phyloP scores from a whole-genome alignment of 2,329 filamentous ascomycete genomes.

The Fusarium proliferatum region DNA sequence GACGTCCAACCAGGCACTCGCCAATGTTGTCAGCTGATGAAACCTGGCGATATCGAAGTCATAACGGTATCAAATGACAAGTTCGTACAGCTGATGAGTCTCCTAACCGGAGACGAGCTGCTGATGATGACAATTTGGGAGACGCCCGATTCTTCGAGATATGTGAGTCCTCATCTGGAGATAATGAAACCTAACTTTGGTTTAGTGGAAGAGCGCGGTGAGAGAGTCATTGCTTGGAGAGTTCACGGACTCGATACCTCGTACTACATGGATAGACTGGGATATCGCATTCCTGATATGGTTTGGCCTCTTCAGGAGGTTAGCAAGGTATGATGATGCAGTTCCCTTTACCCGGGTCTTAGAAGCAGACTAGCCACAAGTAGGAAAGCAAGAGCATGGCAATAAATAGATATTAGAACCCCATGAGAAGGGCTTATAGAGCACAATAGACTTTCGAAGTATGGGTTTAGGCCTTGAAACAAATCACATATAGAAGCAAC shows the following conservation, averaged over 20 bases:
- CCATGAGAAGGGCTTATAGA: background rate
- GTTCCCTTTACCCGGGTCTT: background rate
- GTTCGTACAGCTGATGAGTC: background rate
- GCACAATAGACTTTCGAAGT: accelerated
- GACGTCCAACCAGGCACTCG: background rate
- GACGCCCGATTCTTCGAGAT: background rate
- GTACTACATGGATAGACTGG: background rate
- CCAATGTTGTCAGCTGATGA: background rate
- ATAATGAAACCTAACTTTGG: background rate
- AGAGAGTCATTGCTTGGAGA: background rate
- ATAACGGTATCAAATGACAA: background rate
- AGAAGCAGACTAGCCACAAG: too few relatives aligned
- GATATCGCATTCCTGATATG: background rate
- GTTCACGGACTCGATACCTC: background rate
- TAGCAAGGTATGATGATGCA: too few relatives aligned
- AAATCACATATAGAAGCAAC: background rate
- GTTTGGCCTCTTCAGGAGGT: background rate
- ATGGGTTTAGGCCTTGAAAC: too few relatives aligned
- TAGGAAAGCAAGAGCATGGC: accelerated
- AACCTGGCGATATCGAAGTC: background rate
- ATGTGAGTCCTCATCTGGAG: background rate
- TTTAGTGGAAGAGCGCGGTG: background rate
- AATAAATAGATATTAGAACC: too few relatives aligned
- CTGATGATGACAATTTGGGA: background rate
- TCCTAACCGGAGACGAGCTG: background rate